A percentile compares a stretch with the other conserved stretches of the same genome.
Evolutionary conservation across 1,284 basidiomycete genomes (phyloP).

Genomic region (Fomitopsis palustris): DNA sequence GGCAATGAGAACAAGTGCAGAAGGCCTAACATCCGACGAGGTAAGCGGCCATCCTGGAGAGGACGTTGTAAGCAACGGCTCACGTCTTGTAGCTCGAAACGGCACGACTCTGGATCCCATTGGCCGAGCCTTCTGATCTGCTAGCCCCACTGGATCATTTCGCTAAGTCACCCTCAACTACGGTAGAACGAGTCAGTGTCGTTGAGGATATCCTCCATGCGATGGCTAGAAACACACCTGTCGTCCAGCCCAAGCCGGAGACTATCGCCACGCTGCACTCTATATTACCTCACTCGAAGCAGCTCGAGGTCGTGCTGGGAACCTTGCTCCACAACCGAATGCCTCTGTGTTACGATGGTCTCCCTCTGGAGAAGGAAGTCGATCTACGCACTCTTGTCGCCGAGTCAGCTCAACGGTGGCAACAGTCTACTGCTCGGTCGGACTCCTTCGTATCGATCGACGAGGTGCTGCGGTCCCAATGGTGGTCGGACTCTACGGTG

Average conservation of each 20-base stretch:
- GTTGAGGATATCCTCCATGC: conserved; percentile 14
- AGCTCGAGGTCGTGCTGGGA: conserved; percentile 48
- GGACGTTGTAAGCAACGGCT: neutral
- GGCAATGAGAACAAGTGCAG: conserved; percentile 12
- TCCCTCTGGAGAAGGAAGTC: neutral
- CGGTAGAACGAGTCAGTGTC: conserved; percentile 5
- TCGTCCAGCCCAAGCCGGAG: conserved; percentile 13
- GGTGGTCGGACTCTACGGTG: conserved; percentile 39
- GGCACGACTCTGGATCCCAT: conserved; percentile 46
- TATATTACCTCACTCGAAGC: conserved; percentile 31
- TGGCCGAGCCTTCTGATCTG: conserved; percentile 32
- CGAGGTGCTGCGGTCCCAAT: conserved; percentile 33
- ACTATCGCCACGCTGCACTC: conserved; percentile 19
- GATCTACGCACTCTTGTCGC: conserved; percentile 12
- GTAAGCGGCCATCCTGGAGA: conserved; percentile 12
- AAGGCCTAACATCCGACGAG: conserved; percentile 4
- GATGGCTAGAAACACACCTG: conserved; percentile 7
- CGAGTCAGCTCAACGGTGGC: conserved; percentile 16
- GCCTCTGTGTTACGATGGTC: conserved; percentile 42
- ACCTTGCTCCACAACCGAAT: conserved; percentile 35
- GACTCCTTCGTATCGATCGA: conserved; percentile 24
- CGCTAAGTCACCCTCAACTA: conserved; percentile 25
- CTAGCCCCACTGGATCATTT: conserved; percentile 28
- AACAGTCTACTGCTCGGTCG: conserved; percentile 20
- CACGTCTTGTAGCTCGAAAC: conserved; percentile 11